These are phyloP conservation scores for Psilocybe cyanescens DNA, from an alignment of 768 basidiomycete genomes.

Conservation along the genomic window DNA sequence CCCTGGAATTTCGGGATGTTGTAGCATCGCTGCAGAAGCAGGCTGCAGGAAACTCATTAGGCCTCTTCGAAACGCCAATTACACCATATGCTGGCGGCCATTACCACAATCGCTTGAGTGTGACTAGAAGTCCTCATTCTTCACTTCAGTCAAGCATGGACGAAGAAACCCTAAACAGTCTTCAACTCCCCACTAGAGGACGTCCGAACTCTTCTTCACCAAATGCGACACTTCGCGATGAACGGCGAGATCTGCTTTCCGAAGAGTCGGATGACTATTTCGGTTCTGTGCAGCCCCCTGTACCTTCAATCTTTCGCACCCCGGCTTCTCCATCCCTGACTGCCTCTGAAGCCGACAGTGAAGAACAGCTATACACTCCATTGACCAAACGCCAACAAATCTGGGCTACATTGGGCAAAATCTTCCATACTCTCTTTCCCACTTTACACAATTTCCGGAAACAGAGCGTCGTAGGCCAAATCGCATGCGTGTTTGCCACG, in stretches of 20 bases:
- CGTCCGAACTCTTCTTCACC: constrained; percentile 22
- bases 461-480: constrained; percentile 72
- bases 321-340: constrained; percentile 52
- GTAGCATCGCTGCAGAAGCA: constrained; percentile 79
- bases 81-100: constrained; percentile 80
- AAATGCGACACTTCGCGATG: constrained; percentile 6
- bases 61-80: constrained; percentile 64
- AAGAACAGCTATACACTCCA: constrained; percentile 43
- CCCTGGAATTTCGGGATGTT: constrained; percentile 94
- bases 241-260: constrained; percentile 7
- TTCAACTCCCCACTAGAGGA: constrained; percentile 54
- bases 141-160: constrained; percentile 35
- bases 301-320: constrained; percentile 62
- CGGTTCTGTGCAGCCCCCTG: constrained; percentile 20
- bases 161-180: constrained; percentile 28
- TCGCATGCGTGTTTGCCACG: constrained; percentile 79
- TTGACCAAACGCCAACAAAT: constrained; percentile 45
- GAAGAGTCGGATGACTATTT: constrained; percentile 25
- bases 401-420: constrained; percentile 38
- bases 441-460: constrained; percentile 74
- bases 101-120: constrained; percentile 49
- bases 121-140: constrained; percentile 19
- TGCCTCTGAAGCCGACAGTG: constrained; percentile 43
- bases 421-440: constrained; percentile 78
- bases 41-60: constrained; percentile 60